phyloP scores from a whole-genome alignment of 2,329 filamentous ascomycete species.

The Eutypella sp. region DNA sequence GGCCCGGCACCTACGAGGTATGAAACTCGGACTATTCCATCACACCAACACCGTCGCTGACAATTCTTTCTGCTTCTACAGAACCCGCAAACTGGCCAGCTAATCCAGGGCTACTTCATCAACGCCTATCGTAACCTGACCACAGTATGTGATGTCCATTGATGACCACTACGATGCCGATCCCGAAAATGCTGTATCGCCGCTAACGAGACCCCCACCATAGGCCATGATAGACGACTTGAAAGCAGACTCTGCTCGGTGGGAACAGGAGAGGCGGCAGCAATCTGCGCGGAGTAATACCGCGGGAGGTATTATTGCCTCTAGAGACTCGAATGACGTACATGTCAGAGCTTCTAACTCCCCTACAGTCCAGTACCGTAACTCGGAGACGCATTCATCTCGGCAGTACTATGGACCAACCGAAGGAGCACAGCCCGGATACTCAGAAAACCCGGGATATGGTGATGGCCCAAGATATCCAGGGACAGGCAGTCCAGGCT shows the following conservation, averaged over 20 bases:
- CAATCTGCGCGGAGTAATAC: constrained; percentile 48
- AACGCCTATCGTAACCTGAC: constrained; percentile 76
- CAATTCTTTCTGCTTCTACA: constrained; percentile 20
- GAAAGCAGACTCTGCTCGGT: constrained; percentile 57
- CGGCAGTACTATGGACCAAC: constrained; percentile 46
- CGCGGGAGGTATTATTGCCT: constrained; percentile 54
- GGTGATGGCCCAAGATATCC: constrained; percentile 45
- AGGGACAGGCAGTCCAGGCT: constrained; percentile 44
- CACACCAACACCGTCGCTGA: constrained; percentile 14
- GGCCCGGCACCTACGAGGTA: constrained; percentile 71
- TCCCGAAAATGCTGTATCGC: too few species aligned
- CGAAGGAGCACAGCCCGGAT: constrained; percentile 22
- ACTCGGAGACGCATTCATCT: constrained; percentile 44
- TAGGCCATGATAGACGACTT: constrained; percentile 61
- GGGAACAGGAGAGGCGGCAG: constrained; percentile 56
- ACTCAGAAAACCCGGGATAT: constrained; percentile 32
- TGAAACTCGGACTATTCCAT: constrained; percentile 12
- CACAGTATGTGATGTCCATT: constrained; percentile 50
- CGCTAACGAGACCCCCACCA: constrained; percentile 13
- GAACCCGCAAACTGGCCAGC: constrained; percentile 53
- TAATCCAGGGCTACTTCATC: constrained; percentile 69
- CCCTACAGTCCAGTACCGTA: constrained; percentile 52
- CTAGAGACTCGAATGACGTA: constrained; percentile 43
- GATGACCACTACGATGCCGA: too few species aligned
- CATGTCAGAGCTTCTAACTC: constrained; percentile 55